Conservation (phyloP, 2,329 filamentous ascomycete species). For the Diaporthe ilicicola region DNA sequence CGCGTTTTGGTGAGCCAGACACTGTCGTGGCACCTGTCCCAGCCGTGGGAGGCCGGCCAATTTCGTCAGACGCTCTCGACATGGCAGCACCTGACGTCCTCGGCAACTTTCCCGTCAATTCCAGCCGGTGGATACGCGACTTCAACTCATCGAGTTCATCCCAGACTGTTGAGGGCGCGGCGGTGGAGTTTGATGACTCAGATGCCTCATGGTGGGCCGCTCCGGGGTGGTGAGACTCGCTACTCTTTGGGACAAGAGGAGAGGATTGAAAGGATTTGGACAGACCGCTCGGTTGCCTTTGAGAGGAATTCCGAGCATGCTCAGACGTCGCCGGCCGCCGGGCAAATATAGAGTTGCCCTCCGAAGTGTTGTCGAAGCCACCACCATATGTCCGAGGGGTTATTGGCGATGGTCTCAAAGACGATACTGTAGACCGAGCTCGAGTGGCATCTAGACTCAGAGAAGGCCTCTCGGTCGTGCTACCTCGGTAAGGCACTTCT, state of each 20-base stretch:
- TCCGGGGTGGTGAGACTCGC: slow-evolving; percentile 47
- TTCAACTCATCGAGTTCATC: slow-evolving; percentile 97
- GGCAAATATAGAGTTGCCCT: slow-evolving; percentile 41
- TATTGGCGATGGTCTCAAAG: slow-evolving; percentile 51
- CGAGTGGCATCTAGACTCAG: slow-evolving; percentile 46
- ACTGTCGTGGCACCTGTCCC: slow-evolving; percentile 91
- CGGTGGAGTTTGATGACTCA: slow-evolving; percentile 88
- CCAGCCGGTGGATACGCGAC: slow-evolving; percentile 88
- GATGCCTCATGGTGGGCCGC: slow-evolving; percentile 70
- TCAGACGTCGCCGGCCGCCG: slow-evolving; percentile 40
- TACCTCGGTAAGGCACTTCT: slow-evolving; percentile 54
- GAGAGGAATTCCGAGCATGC: slow-evolving; percentile 24
- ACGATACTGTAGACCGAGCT: slow-evolving; percentile 43
- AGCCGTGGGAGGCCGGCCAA: slow-evolving; percentile 89
- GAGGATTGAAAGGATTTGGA: slow-evolving; percentile 65
- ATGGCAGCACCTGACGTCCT: slow-evolving; percentile 83
- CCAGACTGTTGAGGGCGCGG: slow-evolving; percentile 93
- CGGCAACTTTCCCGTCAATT: slow-evolving; percentile 87
- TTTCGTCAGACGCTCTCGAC: slow-evolving; percentile 77
- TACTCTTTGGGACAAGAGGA: slow-evolving; percentile 60
- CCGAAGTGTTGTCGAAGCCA: slow-evolving; percentile 53
- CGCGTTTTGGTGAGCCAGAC: slow-evolving; percentile 86
- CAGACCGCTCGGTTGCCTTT: slow-evolving; percentile 40
- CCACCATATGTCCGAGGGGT: slow-evolving; percentile 59
- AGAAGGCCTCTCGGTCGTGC: slow-evolving; percentile 53